Evolutionary conservation across 768 basidiomycete genomes (phyloP).

Genomic region (Leccinum truebloodii): DNA sequence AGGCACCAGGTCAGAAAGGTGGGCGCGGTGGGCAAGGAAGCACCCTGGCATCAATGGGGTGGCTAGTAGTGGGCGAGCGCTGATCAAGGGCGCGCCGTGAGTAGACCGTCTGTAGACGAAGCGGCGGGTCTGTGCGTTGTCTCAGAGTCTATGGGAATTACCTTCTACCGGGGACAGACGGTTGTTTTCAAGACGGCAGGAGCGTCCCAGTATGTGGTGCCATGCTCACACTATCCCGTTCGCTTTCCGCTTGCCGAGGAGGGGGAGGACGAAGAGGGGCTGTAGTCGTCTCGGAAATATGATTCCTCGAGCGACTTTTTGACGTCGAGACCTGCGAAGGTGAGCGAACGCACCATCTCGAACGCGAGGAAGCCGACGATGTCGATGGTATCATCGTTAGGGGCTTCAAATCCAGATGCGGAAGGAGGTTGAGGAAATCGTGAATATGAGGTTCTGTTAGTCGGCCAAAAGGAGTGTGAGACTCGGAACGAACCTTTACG

Average conservation of each 20-base stretch:
- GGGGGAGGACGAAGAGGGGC: constrained; percentile 45
- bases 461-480: background rate
- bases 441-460: constrained; percentile 46
- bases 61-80: no score
- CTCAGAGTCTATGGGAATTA: no score
- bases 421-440: constrained; percentile 88
- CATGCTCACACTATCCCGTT: constrained; percentile 38
- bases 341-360: constrained; percentile 94
- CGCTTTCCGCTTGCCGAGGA: constrained; percentile 71
- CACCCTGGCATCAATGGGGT: no score
- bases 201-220: no score
- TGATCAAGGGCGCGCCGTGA: no score
- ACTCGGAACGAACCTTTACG: constrained; percentile 35
- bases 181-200: no score
- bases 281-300: constrained; percentile 40
- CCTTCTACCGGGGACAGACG: no score
- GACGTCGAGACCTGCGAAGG: constrained; percentile 61
- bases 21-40: no score
- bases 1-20: no score
- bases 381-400: constrained; percentile 93
- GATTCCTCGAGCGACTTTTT: constrained; percentile 79
- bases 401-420: constrained; percentile 86
- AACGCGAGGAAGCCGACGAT: constrained; percentile 97
- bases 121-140: no score
- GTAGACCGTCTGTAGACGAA: no score